Conservation (phyloP, 2,329 filamentous ascomycete species). For the Epichloe typhina region DNA sequence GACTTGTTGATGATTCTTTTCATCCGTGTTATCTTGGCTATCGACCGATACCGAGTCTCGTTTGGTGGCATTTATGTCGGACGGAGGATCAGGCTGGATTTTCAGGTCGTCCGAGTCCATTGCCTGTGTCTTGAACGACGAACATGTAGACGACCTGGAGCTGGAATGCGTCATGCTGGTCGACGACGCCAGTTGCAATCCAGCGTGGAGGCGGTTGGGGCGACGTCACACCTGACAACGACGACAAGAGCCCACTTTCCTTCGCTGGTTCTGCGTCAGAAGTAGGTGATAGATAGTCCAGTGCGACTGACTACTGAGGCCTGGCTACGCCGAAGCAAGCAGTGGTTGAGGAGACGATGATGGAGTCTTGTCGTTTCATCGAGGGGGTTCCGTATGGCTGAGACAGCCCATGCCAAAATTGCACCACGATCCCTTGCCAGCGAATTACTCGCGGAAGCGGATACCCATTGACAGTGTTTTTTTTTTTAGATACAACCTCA, state of each 20-base stretch:
- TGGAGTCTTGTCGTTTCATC: constrained; percentile 13
- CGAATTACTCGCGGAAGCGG: too few relatives aligned
- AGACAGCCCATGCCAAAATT: constrained; percentile 8
- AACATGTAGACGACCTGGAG: constrained; percentile 11
- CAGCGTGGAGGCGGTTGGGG: constrained; percentile 6
- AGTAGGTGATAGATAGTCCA: constrained; percentile 4
- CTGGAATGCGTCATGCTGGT: constrained; percentile 17
- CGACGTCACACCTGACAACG: constrained; percentile 1
- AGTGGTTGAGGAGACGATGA: constrained; percentile 8
- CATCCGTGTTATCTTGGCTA: neutral
- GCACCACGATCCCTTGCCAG: neutral
- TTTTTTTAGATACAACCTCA: too few relatives aligned
- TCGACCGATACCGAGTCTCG: constrained; percentile 2
- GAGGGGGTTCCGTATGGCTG: constrained; percentile 9
- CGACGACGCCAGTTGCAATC: constrained; percentile 10
- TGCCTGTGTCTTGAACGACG: constrained; percentile 10
- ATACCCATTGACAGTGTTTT: too few relatives aligned
- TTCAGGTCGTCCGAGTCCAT: constrained; percentile 17
- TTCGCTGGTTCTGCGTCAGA: constrained; percentile 4
- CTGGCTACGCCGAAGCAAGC: constrained; percentile 6
- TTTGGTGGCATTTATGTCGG: constrained; percentile 11
- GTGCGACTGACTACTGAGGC: neutral
- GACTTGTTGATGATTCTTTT: neutral
- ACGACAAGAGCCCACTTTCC: constrained; percentile 7
- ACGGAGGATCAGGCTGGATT: constrained; percentile 15